A percentile compares a stretch with the other conserved stretches of the same genome.
Conservation (phyloP, 257 asterid genomes). For the Fraxinus anomala region DNA sequence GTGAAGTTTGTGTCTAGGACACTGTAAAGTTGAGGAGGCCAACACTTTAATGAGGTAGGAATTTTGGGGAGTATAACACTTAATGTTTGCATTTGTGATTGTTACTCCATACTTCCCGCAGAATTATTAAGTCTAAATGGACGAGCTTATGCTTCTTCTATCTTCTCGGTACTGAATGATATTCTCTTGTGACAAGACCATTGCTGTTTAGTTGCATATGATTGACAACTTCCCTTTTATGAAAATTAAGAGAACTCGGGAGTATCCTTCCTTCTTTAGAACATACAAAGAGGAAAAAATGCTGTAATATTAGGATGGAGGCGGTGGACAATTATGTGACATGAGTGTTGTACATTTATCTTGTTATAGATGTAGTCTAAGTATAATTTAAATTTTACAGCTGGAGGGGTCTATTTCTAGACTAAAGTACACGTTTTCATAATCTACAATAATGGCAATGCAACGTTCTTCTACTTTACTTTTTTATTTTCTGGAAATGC, state of each 20-base stretch:
- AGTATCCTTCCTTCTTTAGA: background rate
- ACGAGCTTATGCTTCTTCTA: background rate
- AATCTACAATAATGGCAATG: background rate
- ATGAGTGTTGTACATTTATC: background rate
- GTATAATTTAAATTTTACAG: too few species aligned
- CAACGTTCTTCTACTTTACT: background rate
- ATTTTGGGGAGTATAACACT: background rate
- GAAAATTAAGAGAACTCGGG: background rate
- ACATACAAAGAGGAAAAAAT: background rate
- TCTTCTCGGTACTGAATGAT: background rate
- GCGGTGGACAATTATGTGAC: background rate
- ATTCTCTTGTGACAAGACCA: background rate
- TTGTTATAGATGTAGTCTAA: background rate
- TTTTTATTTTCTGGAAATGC: background rate
- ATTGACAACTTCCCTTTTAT: background rate
- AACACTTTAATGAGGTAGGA: background rate
- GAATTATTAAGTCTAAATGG: background rate
- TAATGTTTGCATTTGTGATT: background rate
- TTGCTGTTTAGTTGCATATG: background rate
- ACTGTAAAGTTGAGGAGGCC: background rate
- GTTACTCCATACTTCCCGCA: slow-evolving; percentile 13
- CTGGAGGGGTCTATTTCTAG: background rate
- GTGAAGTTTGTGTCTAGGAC: background rate
- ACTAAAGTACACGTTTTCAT: background rate
- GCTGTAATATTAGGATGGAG: background rate